A percentile compares a stretch with the other conserved stretches of the same genome.
Conservation (phyloP, 2,329 filamentous ascomycete genomes). For the Colletotrichum cordylinicola region DNA sequence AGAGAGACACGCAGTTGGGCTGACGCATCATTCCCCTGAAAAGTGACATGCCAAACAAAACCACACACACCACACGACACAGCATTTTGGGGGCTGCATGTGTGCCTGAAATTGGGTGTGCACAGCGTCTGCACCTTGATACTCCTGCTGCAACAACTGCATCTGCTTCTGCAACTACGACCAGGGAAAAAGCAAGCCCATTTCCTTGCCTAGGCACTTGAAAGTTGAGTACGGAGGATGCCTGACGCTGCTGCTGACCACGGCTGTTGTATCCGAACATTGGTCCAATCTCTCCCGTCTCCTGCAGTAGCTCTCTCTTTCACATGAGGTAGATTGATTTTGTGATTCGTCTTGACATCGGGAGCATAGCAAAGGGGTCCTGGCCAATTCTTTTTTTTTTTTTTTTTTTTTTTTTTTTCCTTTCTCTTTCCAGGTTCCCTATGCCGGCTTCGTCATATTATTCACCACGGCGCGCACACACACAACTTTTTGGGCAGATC, state of each 20-base stretch:
- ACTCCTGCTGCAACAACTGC: not conserved
- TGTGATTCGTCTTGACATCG: not conserved
- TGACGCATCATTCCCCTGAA: not conserved
- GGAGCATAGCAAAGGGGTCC: conserved; percentile 6
- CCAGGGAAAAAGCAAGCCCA: not conserved
- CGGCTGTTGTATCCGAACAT: not conserved
- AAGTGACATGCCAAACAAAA: not conserved
- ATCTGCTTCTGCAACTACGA: not conserved
- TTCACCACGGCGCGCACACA: not conserved
- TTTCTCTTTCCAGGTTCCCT: too few relatives aligned
- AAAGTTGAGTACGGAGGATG: not conserved
- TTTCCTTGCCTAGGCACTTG: not conserved
- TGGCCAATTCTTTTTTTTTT: not conserved
- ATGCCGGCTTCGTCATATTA: not conserved
- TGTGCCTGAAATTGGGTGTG: conserved; percentile 5
- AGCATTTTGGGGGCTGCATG: not conserved
- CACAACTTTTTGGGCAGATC: not conserved
- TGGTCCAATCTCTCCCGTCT: conserved; percentile 1
- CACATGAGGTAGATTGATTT: not conserved
- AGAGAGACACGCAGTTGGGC: not conserved
- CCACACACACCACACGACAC: not conserved
- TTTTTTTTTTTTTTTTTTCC: not conserved
- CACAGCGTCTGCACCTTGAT: not conserved
- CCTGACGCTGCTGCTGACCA: not conserved
- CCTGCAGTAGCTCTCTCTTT: conserved; percentile 1